These are phyloP conservation scores for Anthracocystis panici-leucophaei DNA, from an alignment of 1,284 basidiomycete species.

Conservation along the genomic window DNA sequence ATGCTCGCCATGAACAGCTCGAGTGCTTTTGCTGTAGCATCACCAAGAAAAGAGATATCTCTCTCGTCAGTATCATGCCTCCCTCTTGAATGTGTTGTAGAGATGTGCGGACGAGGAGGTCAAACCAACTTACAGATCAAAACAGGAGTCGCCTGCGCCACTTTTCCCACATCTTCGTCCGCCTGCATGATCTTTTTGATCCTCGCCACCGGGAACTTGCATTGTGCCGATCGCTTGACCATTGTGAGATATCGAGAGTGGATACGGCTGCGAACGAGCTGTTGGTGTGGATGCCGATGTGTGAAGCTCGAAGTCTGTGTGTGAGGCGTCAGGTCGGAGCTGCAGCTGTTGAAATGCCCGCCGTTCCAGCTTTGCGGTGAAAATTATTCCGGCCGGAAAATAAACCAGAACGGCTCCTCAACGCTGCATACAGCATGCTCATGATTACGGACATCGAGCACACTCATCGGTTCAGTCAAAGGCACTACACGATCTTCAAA, in stretches of 20 bases:
- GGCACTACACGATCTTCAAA: too few species aligned
- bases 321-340: not conserved
- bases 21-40: conserved; percentile 86
- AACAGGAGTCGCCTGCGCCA: conserved; percentile 95
- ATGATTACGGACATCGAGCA: too few species aligned
- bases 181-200: conserved; percentile 99
- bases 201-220: conserved; percentile 75
- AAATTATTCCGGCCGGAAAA: conserved; percentile 21
- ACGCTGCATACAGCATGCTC: too few species aligned
- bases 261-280: not conserved
- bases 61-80: not conserved
- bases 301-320: not conserved
- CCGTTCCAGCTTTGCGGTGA: not conserved
- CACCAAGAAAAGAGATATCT: not conserved
- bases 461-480: too few species aligned
- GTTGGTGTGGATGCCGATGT: not conserved
- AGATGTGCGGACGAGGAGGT: not conserved
- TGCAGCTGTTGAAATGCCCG: conserved; percentile 18
- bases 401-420: not conserved
- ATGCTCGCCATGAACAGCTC: conserved; percentile 92
- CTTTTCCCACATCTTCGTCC: conserved; percentile 99
- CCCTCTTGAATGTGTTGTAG: too few species aligned
- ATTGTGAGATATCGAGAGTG: conserved; percentile 38
- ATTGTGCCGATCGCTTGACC: conserved; percentile 62
- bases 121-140: conserved; percentile 84